Evolutionary conservation across 2,329 filamentous ascomycete genomes (phyloP).

Genomic region (Colletotrichum costaricense): DNA sequence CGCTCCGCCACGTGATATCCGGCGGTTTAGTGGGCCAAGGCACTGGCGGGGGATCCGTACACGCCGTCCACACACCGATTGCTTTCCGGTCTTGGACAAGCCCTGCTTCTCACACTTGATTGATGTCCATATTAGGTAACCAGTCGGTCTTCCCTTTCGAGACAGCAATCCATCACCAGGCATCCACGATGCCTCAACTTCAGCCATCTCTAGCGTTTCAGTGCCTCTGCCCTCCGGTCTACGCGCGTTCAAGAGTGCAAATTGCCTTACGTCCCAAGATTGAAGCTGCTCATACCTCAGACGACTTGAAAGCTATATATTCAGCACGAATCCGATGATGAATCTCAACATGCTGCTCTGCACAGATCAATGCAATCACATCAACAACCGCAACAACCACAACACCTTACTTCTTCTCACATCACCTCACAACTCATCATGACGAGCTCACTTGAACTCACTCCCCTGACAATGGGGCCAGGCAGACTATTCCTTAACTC

Average conservation of each 20-base stretch:
- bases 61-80: neutral
- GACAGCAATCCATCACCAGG: neutral
- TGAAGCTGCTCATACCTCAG: neutral
- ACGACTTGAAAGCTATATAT: neutral
- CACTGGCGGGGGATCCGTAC: neutral
- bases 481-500: conserved; percentile 40
- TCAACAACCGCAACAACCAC: neutral
- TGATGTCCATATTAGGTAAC: neutral
- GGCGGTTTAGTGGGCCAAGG: neutral
- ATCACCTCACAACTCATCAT: neutral
- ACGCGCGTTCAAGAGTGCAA: neutral
- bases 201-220: neutral
- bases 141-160: neutral
- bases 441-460: conserved; percentile 21
- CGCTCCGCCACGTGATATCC: neutral
- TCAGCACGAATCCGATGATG: neutral
- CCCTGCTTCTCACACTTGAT: neutral
- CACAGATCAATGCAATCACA: neutral
- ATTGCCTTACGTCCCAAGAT: neutral
- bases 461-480: neutral
- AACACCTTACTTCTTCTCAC: neutral
- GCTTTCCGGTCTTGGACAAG: neutral
- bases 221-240: neutral
- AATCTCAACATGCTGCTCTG: neutral
- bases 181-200: neutral